These are phyloP conservation scores for Eruca vesicaria DNA, from an alignment of 441 rosid species.

Conservation along the genomic window DNA sequence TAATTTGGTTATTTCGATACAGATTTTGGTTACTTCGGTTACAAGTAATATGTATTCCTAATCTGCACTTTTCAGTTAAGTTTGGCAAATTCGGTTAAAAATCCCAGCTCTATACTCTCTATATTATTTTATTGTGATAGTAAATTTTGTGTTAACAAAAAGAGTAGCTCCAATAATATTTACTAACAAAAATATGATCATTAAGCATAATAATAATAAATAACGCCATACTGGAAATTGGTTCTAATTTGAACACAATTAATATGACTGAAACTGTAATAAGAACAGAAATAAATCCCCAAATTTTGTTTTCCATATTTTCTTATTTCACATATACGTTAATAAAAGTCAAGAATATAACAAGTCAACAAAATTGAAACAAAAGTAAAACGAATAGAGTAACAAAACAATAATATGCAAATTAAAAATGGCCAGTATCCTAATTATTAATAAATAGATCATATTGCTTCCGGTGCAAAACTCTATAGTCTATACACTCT, in stretches of 20 bases:
- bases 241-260: neutral
- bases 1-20: too few relatives aligned
- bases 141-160: neutral
- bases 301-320: neutral
- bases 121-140: neutral
- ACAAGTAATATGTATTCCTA: too few relatives aligned
- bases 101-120: too few relatives aligned
- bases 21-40: too few relatives aligned
- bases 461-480: neutral
- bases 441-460: neutral
- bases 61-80: too few relatives aligned
- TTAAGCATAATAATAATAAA: neutral
- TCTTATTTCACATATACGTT: neutral
- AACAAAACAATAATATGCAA: neutral
- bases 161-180: neutral
- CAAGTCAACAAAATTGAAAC: neutral
- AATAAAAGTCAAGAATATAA: neutral
- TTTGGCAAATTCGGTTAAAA: too few relatives aligned
- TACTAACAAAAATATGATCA: neutral
- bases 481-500: conserved; percentile 19
- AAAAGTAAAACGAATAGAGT: neutral
- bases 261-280: neutral
- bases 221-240: neutral
- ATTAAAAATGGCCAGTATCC: neutral
- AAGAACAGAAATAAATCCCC: neutral